Evolutionary conservation across 164 flowering plant genomes (phyloP).

Genomic region (Vitis vinifera): ASM3070453v1 NC_081823.1:321001-321500

Average conservation of each 20-base stretch:
- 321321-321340: too few species aligned
- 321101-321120: conserved; percentile 65
- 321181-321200: conserved; percentile 64
- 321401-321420: conserved; percentile 69
- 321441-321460: conserved; percentile 76
- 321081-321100: conserved; percentile 64
- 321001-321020: conserved; percentile 59
- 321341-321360: not conserved
- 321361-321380: not conserved
- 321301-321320: not conserved
- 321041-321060: conserved; percentile 76
- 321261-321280: conserved; percentile 75
- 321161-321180: conserved; percentile 70
- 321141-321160: conserved; percentile 59
- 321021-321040: conserved; percentile 75
- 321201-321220: conserved; percentile 77
- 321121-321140: conserved; percentile 71
- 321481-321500: conserved; percentile 71
- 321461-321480: conserved; percentile 75
- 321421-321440: conserved; percentile 70
- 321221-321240: conserved; percentile 66
- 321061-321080: conserved; percentile 76
- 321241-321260: conserved; percentile 68
- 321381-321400: conserved; percentile 37
- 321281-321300: conserved; percentile 32